phyloP scores from a whole-genome alignment of 2,329 filamentous ascomycete genomes.

The Clonostachys chloroleuca region DNA sequence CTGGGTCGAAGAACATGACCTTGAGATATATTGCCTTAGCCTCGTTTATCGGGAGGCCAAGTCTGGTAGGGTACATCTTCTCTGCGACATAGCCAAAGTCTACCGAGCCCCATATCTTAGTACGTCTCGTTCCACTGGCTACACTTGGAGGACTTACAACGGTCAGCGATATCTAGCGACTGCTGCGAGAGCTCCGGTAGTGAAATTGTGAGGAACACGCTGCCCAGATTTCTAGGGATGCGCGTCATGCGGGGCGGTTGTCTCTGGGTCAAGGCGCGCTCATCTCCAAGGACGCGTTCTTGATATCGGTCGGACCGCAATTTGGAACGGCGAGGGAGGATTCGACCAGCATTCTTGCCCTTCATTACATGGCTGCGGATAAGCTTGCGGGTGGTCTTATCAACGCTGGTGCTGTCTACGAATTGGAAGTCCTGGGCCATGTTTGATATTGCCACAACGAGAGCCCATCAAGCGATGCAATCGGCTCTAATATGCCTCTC shows the following conservation, averaged over 20 bases:
- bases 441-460: no score
- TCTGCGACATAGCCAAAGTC: conserved; percentile 2
- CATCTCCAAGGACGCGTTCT: not conserved
- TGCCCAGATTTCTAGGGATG: not conserved
- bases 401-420: not conserved
- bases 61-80: conserved; percentile 4
- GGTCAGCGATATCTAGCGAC: conserved; percentile 4
- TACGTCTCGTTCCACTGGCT: no score
- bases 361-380: conserved; percentile 13
- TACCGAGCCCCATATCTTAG: not conserved
- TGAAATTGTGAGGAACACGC: conserved; percentile 3
- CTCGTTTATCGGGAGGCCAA: conserved; percentile 5
- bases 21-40: conserved; percentile 8
- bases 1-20: conserved; percentile 5
- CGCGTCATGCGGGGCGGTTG: not conserved
- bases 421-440: not conserved
- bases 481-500: no score
- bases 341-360: conserved; percentile 12
- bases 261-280: not conserved
- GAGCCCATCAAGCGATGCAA: no score
- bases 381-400: conserved; percentile 9
- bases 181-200: not conserved
- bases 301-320: not conserved
- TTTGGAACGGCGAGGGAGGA: conserved; percentile 7
- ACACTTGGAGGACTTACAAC: not conserved